These are phyloP conservation scores for Ensete glaucum DNA, from an alignment of 176 grass and related monocot genomes.

Conservation along the genomic window DNA sequence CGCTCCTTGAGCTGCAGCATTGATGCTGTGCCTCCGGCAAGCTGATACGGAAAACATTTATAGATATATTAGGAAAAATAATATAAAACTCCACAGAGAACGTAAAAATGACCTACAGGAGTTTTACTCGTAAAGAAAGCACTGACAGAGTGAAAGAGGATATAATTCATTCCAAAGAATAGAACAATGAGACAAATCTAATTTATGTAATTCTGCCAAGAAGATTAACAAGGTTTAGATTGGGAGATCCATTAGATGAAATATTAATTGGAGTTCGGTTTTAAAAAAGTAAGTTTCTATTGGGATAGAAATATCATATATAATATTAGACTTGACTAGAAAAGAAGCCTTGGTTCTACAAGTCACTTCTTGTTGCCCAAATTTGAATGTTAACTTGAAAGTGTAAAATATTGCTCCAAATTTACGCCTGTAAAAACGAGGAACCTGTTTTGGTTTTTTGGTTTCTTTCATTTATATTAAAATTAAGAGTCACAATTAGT, in stretches of 20 bases:
- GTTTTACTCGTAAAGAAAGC: not conserved
- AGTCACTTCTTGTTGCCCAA: not conserved
- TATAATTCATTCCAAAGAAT: not conserved
- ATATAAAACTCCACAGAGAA: not conserved
- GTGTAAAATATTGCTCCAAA: not conserved
- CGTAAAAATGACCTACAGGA: not conserved
- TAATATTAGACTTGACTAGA: not conserved
- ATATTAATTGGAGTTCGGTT: not conserved
- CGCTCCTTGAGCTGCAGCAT: constrained; percentile 94
- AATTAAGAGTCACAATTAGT: not conserved
- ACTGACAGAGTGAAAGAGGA: constrained; percentile 2
- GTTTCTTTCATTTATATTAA: not conserved
- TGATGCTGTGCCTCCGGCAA: constrained; percentile 93
- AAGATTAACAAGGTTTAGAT: not conserved
- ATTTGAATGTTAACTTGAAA: not conserved
- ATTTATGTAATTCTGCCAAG: too few species aligned
- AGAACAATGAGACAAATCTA: not conserved
- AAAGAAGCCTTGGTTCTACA: not conserved
- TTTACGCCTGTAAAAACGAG: not conserved
- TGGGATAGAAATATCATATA: not conserved
- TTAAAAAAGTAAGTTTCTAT: too few species aligned
- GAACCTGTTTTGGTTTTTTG: not conserved
- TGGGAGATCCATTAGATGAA: not conserved
- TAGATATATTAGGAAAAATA: constrained; percentile 5
- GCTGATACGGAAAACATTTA: constrained; percentile 40